phyloP scores from a whole-genome alignment of 345 rosid genomes.

The Pistacia integerrima region DNA sequence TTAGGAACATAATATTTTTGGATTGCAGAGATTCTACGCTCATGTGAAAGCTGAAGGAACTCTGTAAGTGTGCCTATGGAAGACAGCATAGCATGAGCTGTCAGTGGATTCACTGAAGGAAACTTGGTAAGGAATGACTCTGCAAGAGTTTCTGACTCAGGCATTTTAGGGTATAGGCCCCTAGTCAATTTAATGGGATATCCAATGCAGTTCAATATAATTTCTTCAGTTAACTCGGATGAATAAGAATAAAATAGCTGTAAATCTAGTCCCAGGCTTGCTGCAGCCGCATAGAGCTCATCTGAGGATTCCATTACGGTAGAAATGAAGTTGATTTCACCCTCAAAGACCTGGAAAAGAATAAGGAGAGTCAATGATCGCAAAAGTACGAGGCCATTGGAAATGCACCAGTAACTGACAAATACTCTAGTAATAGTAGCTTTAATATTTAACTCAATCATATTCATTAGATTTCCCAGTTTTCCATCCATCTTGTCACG shows the following conservation, averaged over 20 bases:
- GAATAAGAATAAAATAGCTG: constrained; percentile 84
- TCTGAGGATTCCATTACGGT: constrained; percentile 72
- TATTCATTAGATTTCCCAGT: neutral
- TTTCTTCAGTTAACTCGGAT: constrained; percentile 72
- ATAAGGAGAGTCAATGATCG: neutral
- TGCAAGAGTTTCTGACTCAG: constrained; percentile 85
- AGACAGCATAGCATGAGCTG: constrained; percentile 83
- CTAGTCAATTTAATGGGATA: constrained; percentile 43
- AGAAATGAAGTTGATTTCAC: constrained; percentile 55
- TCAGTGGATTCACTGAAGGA: constrained; percentile 86
- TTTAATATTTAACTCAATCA: neutral
- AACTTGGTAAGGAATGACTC: constrained; percentile 89
- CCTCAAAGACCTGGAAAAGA: constrained; percentile 62
- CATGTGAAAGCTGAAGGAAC: constrained; percentile 65
- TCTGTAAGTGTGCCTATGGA: constrained; percentile 57
- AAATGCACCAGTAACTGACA: constrained; percentile 13
- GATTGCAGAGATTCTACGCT: constrained; percentile 51
- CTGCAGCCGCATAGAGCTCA: constrained; percentile 91
- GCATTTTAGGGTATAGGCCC: constrained; percentile 60
- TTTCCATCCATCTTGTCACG: neutral
- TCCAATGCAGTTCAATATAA: constrained; percentile 62
- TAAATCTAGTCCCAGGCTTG: constrained; percentile 82
- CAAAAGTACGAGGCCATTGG: neutral
- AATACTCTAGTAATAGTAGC: neutral
- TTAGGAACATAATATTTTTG: constrained; percentile 62